Evolutionary conservation across 305 asterid genomes (phyloP).

Genomic region (Rubia balearica): DNA sequence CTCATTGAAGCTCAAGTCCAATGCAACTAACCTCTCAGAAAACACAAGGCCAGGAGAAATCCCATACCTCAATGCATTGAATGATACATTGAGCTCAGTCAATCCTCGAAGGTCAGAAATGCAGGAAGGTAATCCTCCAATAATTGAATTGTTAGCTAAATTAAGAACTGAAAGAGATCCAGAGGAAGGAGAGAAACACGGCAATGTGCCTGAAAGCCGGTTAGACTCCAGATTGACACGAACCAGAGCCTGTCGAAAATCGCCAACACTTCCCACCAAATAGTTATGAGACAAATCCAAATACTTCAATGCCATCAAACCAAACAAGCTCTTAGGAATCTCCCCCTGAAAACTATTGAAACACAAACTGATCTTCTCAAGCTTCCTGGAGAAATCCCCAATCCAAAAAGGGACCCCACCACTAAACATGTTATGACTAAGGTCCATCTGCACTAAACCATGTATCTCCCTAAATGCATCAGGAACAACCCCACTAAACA

Average conservation of each 20-base stretch:
- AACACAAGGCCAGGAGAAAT: constrained; percentile 75
- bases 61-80: constrained; percentile 56
- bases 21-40: constrained; percentile 42
- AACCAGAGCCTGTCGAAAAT: constrained; percentile 49
- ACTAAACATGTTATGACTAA: constrained; percentile 46
- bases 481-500: constrained; percentile 36
- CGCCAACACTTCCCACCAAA: constrained; percentile 47
- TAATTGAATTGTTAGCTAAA: constrained; percentile 60
- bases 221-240: constrained; percentile 52
- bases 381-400: constrained; percentile 51
- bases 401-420: constrained; percentile 59
- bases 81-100: constrained; percentile 67
- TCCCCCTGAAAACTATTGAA: constrained; percentile 53
- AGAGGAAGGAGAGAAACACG: constrained; percentile 56
- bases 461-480: constrained; percentile 24
- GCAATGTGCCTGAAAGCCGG: constrained; percentile 57
- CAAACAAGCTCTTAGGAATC: constrained; percentile 48
- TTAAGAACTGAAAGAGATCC: constrained; percentile 54
- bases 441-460: constrained; percentile 40
- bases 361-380: constrained; percentile 46
- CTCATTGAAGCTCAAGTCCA: constrained; percentile 80
- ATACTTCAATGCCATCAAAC: constrained; percentile 32
- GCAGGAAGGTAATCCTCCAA: constrained; percentile 82
- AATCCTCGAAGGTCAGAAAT: constrained; percentile 45
- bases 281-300: constrained; percentile 69